These are phyloP conservation scores for Trichoderma lentiforme DNA, from an alignment of 2,329 filamentous ascomycete genomes.

Conservation along the genomic window DNA sequence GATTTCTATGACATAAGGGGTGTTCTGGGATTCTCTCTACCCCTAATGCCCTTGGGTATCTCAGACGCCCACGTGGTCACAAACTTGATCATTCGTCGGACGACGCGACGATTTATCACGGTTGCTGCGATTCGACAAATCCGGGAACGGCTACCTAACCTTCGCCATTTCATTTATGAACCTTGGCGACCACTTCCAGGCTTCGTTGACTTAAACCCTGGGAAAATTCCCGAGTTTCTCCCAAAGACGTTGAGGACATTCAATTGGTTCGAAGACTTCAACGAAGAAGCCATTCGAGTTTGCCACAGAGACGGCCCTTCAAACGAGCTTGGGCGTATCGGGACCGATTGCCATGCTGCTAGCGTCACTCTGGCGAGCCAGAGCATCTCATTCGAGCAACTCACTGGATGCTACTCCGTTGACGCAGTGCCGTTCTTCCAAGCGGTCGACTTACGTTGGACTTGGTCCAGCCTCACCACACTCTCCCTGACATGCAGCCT, in stretches of 20 bases:
- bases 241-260: not conserved
- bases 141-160: not conserved
- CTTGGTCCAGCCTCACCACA: not conserved
- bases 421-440: not conserved
- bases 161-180: not conserved
- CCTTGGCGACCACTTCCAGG: not conserved
- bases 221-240: not conserved
- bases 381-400: not conserved
- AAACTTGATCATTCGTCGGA: not conserved
- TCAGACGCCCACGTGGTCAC: not conserved
- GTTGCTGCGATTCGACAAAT: not conserved
- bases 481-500: not conserved
- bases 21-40: not conserved
- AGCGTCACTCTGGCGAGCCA: not conserved
- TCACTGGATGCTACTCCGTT: not conserved
- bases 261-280: not conserved
- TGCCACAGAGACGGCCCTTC: too few relatives aligned
- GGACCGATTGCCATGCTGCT: not conserved
- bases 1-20: not conserved
- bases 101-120: not conserved
- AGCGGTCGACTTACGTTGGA: not conserved
- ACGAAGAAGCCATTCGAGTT: not conserved
- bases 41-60: accelerated
- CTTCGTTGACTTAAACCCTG: too few relatives aligned
- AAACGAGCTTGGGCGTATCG: not conserved